A percentile compares a stretch with the other conserved stretches of the same genome.
Evolutionary conservation across 768 basidiomycete genomes (phyloP).

Genomic region (Tubosaeta brunneosetosa): DNA sequence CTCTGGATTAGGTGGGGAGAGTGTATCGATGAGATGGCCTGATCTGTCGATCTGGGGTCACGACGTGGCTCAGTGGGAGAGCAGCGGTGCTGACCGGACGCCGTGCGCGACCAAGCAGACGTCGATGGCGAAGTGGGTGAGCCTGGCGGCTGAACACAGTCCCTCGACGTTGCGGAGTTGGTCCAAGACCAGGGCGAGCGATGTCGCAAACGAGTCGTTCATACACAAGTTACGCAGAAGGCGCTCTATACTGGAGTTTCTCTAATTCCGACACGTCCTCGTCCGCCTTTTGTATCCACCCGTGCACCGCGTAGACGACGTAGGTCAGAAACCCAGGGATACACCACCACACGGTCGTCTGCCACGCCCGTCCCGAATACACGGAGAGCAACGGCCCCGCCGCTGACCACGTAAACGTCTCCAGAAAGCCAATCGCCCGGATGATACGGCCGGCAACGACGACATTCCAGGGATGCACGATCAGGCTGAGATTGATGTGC

Average conservation of each 20-base stretch:
- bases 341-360: constrained; percentile 52
- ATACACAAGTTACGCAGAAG: constrained; percentile 42
- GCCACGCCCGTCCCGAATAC: constrained; percentile 48
- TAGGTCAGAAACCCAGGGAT: constrained; percentile 40
- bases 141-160: constrained; percentile 12
- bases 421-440: constrained; percentile 29
- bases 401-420: constrained; percentile 38
- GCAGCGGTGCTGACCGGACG: constrained; percentile 34
- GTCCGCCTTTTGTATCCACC: constrained; percentile 41
- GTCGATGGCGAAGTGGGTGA: constrained; percentile 36
- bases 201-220: constrained; percentile 8
- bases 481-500: constrained; percentile 45
- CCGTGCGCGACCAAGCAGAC: constrained; percentile 39
- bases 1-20: constrained; percentile 33
- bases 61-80: no score
- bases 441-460: constrained; percentile 22
- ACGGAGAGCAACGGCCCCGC: constrained; percentile 48
- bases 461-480: constrained; percentile 36
- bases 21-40: constrained; percentile 51
- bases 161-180: constrained; percentile 5
- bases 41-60: neutral
- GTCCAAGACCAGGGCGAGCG: constrained; percentile 18
- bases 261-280: constrained; percentile 49
- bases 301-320: constrained; percentile 42
- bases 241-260: constrained; percentile 48